phyloP scores from a whole-genome alignment of 148 eudicot species.

The Fallopia convolvulus region DNA sequence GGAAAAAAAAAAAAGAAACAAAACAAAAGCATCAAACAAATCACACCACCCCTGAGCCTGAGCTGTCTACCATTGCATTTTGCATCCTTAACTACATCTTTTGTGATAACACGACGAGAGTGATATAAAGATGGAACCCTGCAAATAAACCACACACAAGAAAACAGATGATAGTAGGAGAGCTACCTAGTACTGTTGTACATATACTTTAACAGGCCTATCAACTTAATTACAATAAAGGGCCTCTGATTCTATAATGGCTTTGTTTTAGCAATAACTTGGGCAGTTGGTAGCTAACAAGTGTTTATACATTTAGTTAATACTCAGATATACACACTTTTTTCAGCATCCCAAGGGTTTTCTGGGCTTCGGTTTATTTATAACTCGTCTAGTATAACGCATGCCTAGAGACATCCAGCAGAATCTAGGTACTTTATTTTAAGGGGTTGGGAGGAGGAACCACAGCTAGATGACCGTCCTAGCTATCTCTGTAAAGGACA shows the following conservation, averaged over 20 bases:
- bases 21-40: background rate
- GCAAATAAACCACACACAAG: constrained; percentile 6
- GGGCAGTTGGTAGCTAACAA: background rate
- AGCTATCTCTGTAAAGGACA: background rate
- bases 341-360: background rate
- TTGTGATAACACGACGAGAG: constrained; percentile 7
- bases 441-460: background rate
- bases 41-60: background rate
- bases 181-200: constrained; percentile 3
- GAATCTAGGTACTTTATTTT: constrained; percentile 1
- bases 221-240: background rate
- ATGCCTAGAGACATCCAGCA: background rate
- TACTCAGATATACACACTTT: background rate
- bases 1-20: background rate
- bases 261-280: background rate
- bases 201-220: constrained; percentile 1
- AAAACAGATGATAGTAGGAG: background rate
- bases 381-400: background rate
- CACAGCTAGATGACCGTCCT: background rate
- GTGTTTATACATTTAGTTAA: background rate
- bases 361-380: background rate
- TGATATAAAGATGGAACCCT: constrained; percentile 1
- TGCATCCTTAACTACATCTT: constrained; percentile 1
- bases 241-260: background rate
- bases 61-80: constrained; percentile 2